Conservation (phyloP, 768 basidiomycete species). For the Psilocybe tampanensis region DNA sequence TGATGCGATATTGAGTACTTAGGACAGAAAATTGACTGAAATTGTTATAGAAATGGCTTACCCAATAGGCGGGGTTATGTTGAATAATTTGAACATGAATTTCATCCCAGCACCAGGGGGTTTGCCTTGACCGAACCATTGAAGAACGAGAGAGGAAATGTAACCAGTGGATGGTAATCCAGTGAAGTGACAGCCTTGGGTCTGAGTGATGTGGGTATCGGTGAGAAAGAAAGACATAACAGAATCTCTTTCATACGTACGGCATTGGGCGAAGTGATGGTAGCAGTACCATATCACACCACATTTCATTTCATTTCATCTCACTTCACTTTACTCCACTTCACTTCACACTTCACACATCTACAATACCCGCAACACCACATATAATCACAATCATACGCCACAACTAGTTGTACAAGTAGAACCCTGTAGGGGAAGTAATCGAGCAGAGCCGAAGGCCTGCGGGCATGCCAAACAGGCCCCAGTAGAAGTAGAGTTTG, state of each 20-base stretch:
- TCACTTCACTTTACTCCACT: too few species aligned
- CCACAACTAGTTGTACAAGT: too few species aligned
- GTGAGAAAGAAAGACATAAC: background rate
- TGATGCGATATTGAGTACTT: background rate
- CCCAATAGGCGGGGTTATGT: background rate
- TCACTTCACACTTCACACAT: too few species aligned
- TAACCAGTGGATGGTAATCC: background rate
- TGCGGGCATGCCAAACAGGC: too few species aligned
- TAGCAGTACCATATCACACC: too few species aligned
- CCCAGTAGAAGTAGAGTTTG: too few species aligned
- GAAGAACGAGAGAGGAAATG: background rate
- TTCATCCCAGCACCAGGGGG: background rate
- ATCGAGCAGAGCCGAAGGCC: too few species aligned
- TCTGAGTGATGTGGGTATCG: background rate
- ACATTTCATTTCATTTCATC: too few species aligned
- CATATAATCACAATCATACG: too few species aligned
- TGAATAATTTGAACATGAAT: background rate
- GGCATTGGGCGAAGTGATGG: background rate
- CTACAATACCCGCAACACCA: too few species aligned
- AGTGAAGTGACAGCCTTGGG: conserved; percentile 1
- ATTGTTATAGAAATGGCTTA: background rate
- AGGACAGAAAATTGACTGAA: background rate
- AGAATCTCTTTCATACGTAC: background rate
- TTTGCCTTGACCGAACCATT: background rate
- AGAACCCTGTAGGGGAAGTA: too few species aligned